Base-by-base conservation (phyloP, 2,329 filamentous ascomycete genomes). In the Paramyrothecium sp. region DNA sequence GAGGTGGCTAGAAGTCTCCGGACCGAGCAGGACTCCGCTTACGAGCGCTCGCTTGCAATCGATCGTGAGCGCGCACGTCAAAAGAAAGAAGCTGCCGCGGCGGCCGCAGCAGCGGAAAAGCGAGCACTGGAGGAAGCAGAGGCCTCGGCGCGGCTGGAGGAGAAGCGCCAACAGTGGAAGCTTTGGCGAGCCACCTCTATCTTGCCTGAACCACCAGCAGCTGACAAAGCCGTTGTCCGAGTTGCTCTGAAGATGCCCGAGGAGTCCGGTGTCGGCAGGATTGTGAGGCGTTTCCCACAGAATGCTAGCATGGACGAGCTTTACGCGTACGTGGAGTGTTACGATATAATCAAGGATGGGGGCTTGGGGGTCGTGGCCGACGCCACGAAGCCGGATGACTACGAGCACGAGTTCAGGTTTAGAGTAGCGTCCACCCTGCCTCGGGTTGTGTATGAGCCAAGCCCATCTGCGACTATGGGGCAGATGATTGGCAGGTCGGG, bases 301-400 rank as follows among this genome's bases (percentile, higher is more conserved):
- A 79, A 85, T n/a, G 85, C 90, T 0, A 81, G 83, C 2, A 78
- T 98, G 41, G 94, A 98, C 70, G 92, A 97, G 67, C 76, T 99
- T 7, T 98, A 98, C 72, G 95, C 94, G 0, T 97, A 96, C 75
- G 92, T 98, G 2, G 95, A 99, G 69, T 98, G 94, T 75, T 89
- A 92, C 70, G 87, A 91, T 54, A 65, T 89, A 7, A 65, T 92
- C 3, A 73, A 82, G 38, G 73, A 75, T 2, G 72, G 68, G 21
- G 33, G 33, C 10, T 16, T 38, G 16, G 33, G 33, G 16, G 16
- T 38, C 8, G 33, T 10, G 33, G 72, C 71, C 19, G 63, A 55
- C 23, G 54, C 60, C 16, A 61, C 63, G 38, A 74, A 85, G 64
- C 91, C 92, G 0, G 77, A 81, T 21, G 84, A 77, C 13, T 98